phyloP scores from a whole-genome alignment of 768 basidiomycete genomes.

The Pleurotus ostreatus region DNA sequence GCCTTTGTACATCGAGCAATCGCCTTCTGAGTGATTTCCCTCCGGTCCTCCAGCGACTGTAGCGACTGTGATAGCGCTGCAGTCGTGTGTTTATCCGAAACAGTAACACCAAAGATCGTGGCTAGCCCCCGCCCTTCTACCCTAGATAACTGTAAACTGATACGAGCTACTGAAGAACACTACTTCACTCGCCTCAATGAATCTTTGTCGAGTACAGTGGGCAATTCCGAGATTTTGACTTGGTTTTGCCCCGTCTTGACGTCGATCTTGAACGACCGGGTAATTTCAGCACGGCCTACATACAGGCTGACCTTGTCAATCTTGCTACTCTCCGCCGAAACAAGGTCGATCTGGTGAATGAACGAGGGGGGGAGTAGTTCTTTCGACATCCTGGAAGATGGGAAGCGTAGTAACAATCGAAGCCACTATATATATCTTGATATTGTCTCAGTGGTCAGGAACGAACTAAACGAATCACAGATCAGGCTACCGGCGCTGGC shows the following conservation, averaged over 20 bases:
- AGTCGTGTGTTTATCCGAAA: constrained; percentile 15
- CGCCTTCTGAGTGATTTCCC: constrained; percentile 15
- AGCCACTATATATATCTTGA: no score
- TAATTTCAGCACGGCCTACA: constrained; percentile 28
- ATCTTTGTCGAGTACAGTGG: constrained; percentile 22
- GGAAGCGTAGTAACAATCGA: no score
- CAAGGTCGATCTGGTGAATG: no score
- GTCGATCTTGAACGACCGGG: constrained; percentile 25
- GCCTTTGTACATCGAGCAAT: constrained; percentile 20
- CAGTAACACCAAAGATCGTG: constrained; percentile 32
- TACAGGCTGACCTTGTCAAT: constrained; percentile 31
- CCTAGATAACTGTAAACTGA: constrained; percentile 12
- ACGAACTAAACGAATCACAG: no score
- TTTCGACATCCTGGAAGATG: no score
- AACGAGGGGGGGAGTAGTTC: no score
- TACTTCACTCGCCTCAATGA: constrained; percentile 24
- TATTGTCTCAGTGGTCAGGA: no score
- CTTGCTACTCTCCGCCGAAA: constrained; percentile 19
- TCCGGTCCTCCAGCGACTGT: constrained; percentile 13
- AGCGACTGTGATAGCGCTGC: constrained; percentile 19
- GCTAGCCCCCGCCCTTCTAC: constrained; percentile 30
- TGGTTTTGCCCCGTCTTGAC: constrained; percentile 30
- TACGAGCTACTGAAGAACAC: neutral
- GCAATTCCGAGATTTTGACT: constrained; percentile 27
- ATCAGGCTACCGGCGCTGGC: no score